phyloP scores from a whole-genome alignment of 1,139 yeast species.

The Pichia sp. region DNA sequence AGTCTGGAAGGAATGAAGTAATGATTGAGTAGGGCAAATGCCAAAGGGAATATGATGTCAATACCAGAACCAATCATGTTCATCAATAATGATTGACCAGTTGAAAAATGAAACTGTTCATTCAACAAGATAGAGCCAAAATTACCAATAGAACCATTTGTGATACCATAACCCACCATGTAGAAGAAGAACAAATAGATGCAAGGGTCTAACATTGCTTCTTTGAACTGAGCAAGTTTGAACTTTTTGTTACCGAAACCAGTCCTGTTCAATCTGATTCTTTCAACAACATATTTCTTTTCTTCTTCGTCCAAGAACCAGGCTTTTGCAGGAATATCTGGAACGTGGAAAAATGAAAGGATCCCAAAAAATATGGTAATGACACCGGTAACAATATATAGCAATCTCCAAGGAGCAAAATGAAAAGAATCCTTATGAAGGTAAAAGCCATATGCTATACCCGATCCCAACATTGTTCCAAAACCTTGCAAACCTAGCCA shows the following conservation, averaged over 20 bases:
- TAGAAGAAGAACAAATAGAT: conserved; percentile 36
- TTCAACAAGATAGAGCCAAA: conserved; percentile 28
- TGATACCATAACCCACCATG: conserved; percentile 32
- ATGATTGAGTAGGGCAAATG: conserved; percentile 3
- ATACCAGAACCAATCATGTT: conserved; percentile 36
- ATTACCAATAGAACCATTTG: conserved; percentile 37
- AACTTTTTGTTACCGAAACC: conserved; percentile 42
- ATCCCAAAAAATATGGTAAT: conserved; percentile 45
- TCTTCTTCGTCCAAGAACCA: conserved; percentile 38
- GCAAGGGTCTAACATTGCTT: conserved; percentile 39
- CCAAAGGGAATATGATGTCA: conserved; percentile 32
- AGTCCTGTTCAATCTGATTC: conserved; percentile 36
- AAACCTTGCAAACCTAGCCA: conserved; percentile 51
- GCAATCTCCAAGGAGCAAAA: conserved; percentile 44
- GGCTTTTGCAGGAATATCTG: conserved; percentile 40
- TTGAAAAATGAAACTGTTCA: conserved; percentile 19
- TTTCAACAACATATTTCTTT: conserved; percentile 34
- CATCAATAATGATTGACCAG: conserved; percentile 31
- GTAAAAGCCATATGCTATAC: conserved; percentile 47
- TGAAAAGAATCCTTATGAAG: conserved; percentile 30
- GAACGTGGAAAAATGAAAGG: conserved; percentile 37
- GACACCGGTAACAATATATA: conserved; percentile 46
- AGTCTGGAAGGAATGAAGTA: conserved; percentile 17
- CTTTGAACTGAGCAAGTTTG: conserved; percentile 39
- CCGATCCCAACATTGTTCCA: conserved; percentile 44